Evolutionary conservation across 2,329 filamentous ascomycete species (phyloP), one percentile per base, ranked within the genome.

Genomic region (Drechslerella dactyloides): DNA sequence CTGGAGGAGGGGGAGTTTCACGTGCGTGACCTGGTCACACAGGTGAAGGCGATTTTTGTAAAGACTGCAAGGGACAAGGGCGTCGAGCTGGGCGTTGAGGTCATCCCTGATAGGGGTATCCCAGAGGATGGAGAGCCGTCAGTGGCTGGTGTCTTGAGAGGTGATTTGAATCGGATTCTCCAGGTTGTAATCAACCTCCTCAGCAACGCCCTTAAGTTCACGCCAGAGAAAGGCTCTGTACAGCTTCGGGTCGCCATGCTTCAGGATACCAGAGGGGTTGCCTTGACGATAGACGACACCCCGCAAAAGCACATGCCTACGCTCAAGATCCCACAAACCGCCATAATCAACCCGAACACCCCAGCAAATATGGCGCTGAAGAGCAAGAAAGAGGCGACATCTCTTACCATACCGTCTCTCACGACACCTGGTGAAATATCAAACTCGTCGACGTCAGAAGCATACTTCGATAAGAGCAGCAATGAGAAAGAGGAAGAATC

Each of bases 1-100:
- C 82, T 96, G 0, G 91, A 96, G 75, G 89, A 96, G 78, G 90
- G 86, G 73, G 92, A 96, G 76, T 97, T 97, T 76, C 84, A 89
- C 10, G 78, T 96, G 24, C 87, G 87, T n/a, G 92, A 97, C 74
- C 87, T 96, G 73, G 87, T 88, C 73, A 88, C 89, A 0, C 93
- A 97, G 78, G 84, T 96, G 11, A 80, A 90, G 19, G 89, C 90
- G 6, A 96, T 96, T 60, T 97, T 96, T 76, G 90, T 93, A 76
- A 93, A 93, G 77, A 91, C 96, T 79, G 91, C 91, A 0, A 87
- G 87, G 70, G 92, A 96, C 77, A 88, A 88, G 42, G 83, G 85
- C 15, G 93, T 96, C 72, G 84, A 87, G 54, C 87, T 96, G 30
- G 84, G 83, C 0, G 88, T 96, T 24, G 83, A 84, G 15, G 96